Percentiles rank a stretch among this genome's conserved stretches.
phyloP scores from a whole-genome alignment of 805 yeast genomes.

The Candida mattraensis region DNA sequence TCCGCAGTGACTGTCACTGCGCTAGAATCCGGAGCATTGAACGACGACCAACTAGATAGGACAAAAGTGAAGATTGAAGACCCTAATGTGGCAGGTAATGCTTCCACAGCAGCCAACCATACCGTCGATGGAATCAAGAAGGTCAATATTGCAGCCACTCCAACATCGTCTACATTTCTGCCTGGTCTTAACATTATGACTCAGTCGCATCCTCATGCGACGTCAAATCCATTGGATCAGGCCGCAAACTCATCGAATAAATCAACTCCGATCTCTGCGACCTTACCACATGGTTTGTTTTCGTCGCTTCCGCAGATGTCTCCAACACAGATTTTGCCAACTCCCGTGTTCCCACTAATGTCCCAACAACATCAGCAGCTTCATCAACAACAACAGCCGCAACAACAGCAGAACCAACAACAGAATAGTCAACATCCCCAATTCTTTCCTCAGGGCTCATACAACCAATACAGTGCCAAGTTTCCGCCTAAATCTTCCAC shows the following conservation, averaged over 20 bases:
- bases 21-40: slow-evolving; percentile 27
- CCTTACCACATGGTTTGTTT: slow-evolving; percentile 30
- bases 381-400: slow-evolving; percentile 23
- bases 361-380: slow-evolving; percentile 25
- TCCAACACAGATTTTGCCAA: slow-evolving; percentile 32
- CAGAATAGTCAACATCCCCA: too few species aligned
- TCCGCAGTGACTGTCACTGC: slow-evolving; percentile 49
- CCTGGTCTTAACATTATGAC: slow-evolving; percentile 24
- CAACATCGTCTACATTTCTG: slow-evolving; percentile 19
- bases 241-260: slow-evolving; percentile 24
- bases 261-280: slow-evolving; percentile 31
- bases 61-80: too few species aligned
- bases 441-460: too few species aligned
- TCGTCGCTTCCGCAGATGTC: slow-evolving; percentile 33
- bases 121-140: slow-evolving; percentile 5
- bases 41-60: slow-evolving; percentile 1
- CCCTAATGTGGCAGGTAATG: too few species aligned
- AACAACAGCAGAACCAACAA: slow-evolving; percentile 20
- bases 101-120: slow-evolving; percentile 1
- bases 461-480: slow-evolving; percentile 12
- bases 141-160: slow-evolving; percentile 16
- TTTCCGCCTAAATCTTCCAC: slow-evolving; percentile 14
- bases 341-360: slow-evolving; percentile 28
- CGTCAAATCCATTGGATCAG: slow-evolving; percentile 16
- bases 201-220: slow-evolving; percentile 17